phyloP scores from a whole-genome alignment of 2,329 filamentous ascomycete species.

The Dothistroma septosporum region DNA sequence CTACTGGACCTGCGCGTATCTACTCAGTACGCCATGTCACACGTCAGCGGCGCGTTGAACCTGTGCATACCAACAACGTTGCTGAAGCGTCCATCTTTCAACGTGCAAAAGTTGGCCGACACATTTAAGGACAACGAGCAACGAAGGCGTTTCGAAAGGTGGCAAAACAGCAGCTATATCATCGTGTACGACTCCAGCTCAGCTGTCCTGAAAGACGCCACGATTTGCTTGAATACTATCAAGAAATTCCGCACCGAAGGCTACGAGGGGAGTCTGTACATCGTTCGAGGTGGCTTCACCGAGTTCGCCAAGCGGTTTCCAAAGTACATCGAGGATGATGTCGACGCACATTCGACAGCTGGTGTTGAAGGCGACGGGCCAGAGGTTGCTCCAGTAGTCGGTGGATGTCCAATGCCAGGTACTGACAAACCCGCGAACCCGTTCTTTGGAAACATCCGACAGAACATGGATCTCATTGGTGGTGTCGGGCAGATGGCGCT shows the following conservation, averaged over 20 bases:
- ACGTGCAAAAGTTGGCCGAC: constrained; percentile 78
- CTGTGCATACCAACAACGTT: constrained; percentile 93
- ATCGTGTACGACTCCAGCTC: constrained; percentile 84
- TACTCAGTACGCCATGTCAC: constrained; percentile 71
- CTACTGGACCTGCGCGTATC: constrained; percentile 83
- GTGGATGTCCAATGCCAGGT: constrained; percentile 77
- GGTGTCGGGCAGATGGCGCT: constrained; percentile 78
- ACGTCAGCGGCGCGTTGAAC: constrained; percentile 78
- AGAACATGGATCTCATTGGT: constrained; percentile 91
- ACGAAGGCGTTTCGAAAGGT: constrained; percentile 68
- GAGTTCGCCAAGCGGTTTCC: constrained; percentile 67
- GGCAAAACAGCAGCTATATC: constrained; percentile 70
- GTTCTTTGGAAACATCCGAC: constrained; percentile 93
- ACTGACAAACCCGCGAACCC: constrained; percentile 69
- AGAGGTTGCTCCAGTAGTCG: constrained; percentile 71
- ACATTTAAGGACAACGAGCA: constrained; percentile 74
- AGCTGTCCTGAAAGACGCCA: constrained; percentile 72
- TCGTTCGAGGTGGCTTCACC: constrained; percentile 77
- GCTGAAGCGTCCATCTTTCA: constrained; percentile 85
- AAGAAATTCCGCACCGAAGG: constrained; percentile 89
- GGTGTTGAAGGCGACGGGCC: constrained; percentile 49
- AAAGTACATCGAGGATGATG: constrained; percentile 53
- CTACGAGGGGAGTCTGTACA: constrained; percentile 67
- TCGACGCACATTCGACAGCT: constrained; percentile 17
- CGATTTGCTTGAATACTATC: constrained; percentile 76